Base-by-base conservation (phyloP, 352 stramenopile genomes). In the Ophiocytium majus region DNA sequence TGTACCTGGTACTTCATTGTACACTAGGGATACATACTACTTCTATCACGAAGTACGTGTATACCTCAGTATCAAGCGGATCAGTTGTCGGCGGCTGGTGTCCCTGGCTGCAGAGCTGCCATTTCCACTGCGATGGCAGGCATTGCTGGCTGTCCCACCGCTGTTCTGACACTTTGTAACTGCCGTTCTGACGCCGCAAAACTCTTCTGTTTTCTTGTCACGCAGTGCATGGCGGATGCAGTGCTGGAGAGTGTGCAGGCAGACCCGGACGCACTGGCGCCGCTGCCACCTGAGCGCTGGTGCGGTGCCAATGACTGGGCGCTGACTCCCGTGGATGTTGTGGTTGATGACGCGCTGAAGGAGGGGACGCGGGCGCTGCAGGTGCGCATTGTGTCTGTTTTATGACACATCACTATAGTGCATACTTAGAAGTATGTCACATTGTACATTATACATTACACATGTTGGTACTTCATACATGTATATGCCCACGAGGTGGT, bases 161-260 rank as follows among this genome's bases (percentile, higher is more conserved):
- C 64, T 17, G 5, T 17, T 14, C 64, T 5, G 5, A 5, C 34
- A 5, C 64, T 37, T 17, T 5, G 5, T 37, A 76, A 5, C 5
- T 17, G 34, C 64, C 34, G 64, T 37, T 5, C 31, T 17, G 31
- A 28, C 57, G 57, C 28, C 57, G 19, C 57, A 66, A 19, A 66
- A 66, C 19, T 28, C 28, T 19, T 66, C 57, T 66, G 17, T 66
- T 28, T 66, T 66, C 32, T 14, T 23, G 37, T 75, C 80, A 74
- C 37, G 71, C 84, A 88, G 80, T 88, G 84, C 66, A 86, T 88
- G 84, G 80, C 81, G 37, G 84, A 88, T n/a, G 80, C 76, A 23
- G 50, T 88, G 10, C 81, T 88, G 28, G 80, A 83, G 37, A 82
- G 74, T 49, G 34, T 76, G 23, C 66, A 79, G 80, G 49, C 84